Base-by-base conservation (phyloP, 2,329 filamentous ascomycete species). In the Periconia digitata region DNA sequence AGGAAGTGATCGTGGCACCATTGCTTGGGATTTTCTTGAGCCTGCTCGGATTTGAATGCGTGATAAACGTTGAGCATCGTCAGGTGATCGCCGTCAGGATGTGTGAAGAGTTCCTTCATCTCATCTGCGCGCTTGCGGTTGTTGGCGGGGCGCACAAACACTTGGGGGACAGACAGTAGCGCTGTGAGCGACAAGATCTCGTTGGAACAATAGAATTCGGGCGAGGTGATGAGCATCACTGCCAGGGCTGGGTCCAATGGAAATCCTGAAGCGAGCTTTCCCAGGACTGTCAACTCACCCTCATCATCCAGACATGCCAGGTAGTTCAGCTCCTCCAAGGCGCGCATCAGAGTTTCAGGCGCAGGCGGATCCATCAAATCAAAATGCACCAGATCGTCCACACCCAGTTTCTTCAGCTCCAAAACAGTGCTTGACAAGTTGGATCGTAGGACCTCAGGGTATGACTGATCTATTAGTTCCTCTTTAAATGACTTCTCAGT, bases 1-100 rank as follows among this genome's bases (percentile, higher is more conserved):
- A 99, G 80, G 75, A 95, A 99, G 74, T 97, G 92, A 67, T 97
- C 89, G 73, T 96, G 90, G 67, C 94, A 97, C 94, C 94, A 99
- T 70, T 89, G 84, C 75, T 91, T 94, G 15, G 82, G 79, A 66
- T 95, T 89, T 1, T 79, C 79, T 77, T 87, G 81, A 58, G 87
- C 79, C 59, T 82, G 78, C 66, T 85, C 72, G 36, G 85, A 79
- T 76, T 95, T 96, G 84, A 96, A 99, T 18, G 94, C 94, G 71
- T 99, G 95, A 74, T 97, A 99, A 39, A 92, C 92, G 70, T 99
- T 99, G 52, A 99, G 83, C 71, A 99, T 86, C 15, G 94, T 97
- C 38, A 99, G 80, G 66, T 99, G 94, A 66, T 99, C 94, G 46
- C 94, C 94, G 56, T 97, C 92, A 1, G 86, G 84, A 69, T 99